Evolutionary conservation across 345 rosid genomes (phyloP).

Genomic region (Linum trigynum): DNA sequence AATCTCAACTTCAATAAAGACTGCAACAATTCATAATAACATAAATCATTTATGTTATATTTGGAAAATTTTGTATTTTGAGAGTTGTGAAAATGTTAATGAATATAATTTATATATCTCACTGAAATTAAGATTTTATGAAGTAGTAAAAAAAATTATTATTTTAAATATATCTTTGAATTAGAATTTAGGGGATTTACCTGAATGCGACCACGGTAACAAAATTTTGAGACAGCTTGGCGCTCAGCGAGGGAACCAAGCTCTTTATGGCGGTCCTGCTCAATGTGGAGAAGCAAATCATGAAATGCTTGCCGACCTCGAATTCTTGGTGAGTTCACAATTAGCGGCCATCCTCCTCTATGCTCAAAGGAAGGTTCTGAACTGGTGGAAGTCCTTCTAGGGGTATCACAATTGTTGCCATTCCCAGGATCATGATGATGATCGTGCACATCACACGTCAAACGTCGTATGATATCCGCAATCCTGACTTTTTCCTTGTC

Average conservation of each 20-base stretch:
- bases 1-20: constrained; percentile 54
- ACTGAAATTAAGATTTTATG: background rate
- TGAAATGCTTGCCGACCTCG: constrained; percentile 76
- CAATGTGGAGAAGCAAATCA: constrained; percentile 53
- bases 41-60: too few species aligned
- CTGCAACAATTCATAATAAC: constrained; percentile 22
- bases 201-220: constrained; percentile 76
- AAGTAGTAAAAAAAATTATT: background rate
- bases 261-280: constrained; percentile 48
- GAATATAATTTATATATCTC: too few species aligned
- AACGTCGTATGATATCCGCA: constrained; percentile 54
- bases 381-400: constrained; percentile 11
- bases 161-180: background rate
- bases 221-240: constrained; percentile 50
- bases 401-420: constrained; percentile 8
- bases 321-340: constrained; percentile 39
- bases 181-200: constrained; percentile 17
- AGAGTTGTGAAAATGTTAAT: too few species aligned
- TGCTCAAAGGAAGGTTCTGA: constrained; percentile 21
- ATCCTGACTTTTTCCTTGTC: constrained; percentile 52
- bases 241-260: constrained; percentile 35
- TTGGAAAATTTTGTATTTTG: too few species aligned
- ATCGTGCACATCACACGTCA: constrained; percentile 19
- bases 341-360: constrained; percentile 18
- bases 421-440: constrained; percentile 11